phyloP scores from a whole-genome alignment of 805 yeast genomes.

The Wickerhamiella sorbophila region DNA sequence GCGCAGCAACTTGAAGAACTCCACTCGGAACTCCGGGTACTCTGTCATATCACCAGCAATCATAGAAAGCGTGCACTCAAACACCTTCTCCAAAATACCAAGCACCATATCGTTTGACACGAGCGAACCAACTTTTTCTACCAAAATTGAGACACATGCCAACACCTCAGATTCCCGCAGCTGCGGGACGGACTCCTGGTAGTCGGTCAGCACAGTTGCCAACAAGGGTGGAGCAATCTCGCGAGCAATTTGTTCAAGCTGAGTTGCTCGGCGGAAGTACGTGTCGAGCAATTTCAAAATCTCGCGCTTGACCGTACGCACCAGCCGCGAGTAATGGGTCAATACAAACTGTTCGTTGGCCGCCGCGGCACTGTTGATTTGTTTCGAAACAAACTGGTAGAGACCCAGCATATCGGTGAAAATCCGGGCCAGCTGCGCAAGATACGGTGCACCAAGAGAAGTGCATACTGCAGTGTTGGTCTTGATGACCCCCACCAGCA shows the following conservation, averaged over 20 bases:
- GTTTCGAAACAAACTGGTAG: slow-evolving; percentile 74
- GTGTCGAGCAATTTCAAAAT: slow-evolving; percentile 77
- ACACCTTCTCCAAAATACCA: slow-evolving; percentile 72
- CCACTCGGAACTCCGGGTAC: slow-evolving; percentile 95
- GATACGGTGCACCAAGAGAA: slow-evolving; percentile 85
- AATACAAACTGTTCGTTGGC: slow-evolving; percentile 74
- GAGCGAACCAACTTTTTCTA: slow-evolving; percentile 70
- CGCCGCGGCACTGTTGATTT: slow-evolving; percentile 61
- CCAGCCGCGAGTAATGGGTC: slow-evolving; percentile 86
- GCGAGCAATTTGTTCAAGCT: slow-evolving; percentile 67
- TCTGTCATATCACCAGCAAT: slow-evolving; percentile 90
- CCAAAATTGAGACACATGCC: slow-evolving; percentile 85
- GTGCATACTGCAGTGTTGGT: slow-evolving; percentile 92
- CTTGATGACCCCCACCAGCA: slow-evolving; percentile 83
- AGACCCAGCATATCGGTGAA: slow-evolving; percentile 81
- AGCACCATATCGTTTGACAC: slow-evolving; percentile 77
- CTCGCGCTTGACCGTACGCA: slow-evolving; percentile 94
- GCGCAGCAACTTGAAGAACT: slow-evolving; percentile 77
- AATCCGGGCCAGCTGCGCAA: slow-evolving; percentile 72
- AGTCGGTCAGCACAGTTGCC: slow-evolving; percentile 77
- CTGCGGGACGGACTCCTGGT: slow-evolving; percentile 77
- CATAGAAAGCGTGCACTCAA: slow-evolving; percentile 90
- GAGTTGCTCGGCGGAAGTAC: slow-evolving; percentile 75
- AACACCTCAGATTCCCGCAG: slow-evolving; percentile 97
- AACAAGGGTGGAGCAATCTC: slow-evolving; percentile 74